Evolutionary conservation across 805 yeast genomes (phyloP), one percentile per base, ranked within the genome.

Genomic region (Yamadazyma sp.): DNA sequence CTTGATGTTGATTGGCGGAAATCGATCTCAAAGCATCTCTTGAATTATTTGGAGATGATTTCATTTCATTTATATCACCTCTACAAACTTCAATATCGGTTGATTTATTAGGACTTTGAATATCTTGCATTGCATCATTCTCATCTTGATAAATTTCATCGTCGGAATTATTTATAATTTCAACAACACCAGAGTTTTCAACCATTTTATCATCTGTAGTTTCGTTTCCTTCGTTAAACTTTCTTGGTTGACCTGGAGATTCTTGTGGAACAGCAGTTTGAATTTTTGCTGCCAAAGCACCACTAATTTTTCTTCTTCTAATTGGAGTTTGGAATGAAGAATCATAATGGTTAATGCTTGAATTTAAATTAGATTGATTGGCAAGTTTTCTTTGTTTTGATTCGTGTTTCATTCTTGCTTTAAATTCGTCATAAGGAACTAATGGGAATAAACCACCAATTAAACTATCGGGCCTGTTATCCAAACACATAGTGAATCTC

Each of bases 161-260:
- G 40, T 70, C 76, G 2, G 73, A 64, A 44, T 70, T 70, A 37
- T 68, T 67, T 26, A 55, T 52, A 8, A 62, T 52, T 52, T 75
- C 55, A 46, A 69, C 39, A 38, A 57, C 50, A 4, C 47, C 48
- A 3, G 56, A 44, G 31, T 43, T 47, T 18, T 44, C 53, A 3
- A 69, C 64, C 21, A 63, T 58, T 43, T 63, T 28, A n/a, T 30
- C 28, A 14, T 34, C 23, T 13, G 24, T 13, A 18, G 23, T 26
- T 11, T 32, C 35, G 7, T 53, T 48, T 17, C 44, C 54, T 3
- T 70, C 65, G 23, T 63, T 58, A 45, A 63, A 63, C 51, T 91
- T 91, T 53, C 97, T 76, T 26, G 98, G 98, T 60, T 93, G 98
- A 2, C 98, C 98, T 0, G 98, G 98, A 2, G 96, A 86, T 33